Conservation (phyloP, 768 basidiomycete species). For the Leucosporidium creatinivorum region DNA sequence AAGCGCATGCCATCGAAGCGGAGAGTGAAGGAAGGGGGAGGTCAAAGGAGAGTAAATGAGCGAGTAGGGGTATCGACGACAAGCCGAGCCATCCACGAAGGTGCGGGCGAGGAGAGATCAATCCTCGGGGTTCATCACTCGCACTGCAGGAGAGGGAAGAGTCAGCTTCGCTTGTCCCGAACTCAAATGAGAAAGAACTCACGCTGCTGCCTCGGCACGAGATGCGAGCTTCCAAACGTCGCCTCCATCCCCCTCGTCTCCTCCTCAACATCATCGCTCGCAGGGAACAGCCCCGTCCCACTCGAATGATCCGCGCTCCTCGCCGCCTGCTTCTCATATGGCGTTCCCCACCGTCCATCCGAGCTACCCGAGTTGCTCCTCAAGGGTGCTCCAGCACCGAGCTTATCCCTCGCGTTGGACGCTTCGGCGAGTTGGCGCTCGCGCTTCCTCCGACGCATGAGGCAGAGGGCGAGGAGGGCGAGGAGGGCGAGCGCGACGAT, state of each 20-base stretch:
- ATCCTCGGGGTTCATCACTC: no score
- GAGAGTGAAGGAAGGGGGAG: no score
- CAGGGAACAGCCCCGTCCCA: neutral
- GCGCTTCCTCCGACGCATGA: slow-evolving; percentile 7
- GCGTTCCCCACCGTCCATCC: neutral
- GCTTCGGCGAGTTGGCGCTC: slow-evolving; percentile 1
- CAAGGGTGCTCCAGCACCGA: neutral
- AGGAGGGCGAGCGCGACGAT: slow-evolving; percentile 14
- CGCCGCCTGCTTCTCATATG: slow-evolving; percentile 11
- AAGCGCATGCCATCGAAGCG: no score
- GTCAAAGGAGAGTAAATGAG: no score
- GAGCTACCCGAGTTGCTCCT: slow-evolving; percentile 19
- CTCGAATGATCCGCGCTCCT: neutral
- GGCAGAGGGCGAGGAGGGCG: slow-evolving; percentile 9
- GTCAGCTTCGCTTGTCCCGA: no score
- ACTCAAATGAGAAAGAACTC: no score
- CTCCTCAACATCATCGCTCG: neutral
- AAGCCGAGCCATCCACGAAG: no score
- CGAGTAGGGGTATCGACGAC: no score
- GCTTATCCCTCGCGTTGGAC: slow-evolving; percentile 9
- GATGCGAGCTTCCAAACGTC: neutral
- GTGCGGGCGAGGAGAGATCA: no score
- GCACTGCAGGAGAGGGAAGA: no score
- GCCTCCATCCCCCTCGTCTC: slow-evolving; percentile 6
- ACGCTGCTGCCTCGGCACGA: neutral